These are phyloP conservation scores for Haplosporangium sp. DNA, from an alignment of 371 early-diverging fungal species.

Conservation along the genomic window DNA sequence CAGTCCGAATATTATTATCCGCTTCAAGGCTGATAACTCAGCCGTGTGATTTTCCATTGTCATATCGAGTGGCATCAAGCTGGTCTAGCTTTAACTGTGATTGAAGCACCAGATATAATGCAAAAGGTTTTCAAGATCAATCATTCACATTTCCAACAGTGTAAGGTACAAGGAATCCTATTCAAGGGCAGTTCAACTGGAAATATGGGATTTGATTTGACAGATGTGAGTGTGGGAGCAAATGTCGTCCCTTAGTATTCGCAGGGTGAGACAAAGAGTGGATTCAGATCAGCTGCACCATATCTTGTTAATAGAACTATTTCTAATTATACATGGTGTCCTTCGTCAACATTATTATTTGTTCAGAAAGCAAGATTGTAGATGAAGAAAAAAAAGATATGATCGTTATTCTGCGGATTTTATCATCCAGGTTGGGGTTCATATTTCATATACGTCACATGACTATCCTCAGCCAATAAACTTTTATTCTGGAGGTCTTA, in stretches of 20 bases:
- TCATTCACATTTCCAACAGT: constrained; percentile 48
- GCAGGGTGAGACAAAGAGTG: too few species aligned
- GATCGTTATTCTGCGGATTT: too few species aligned
- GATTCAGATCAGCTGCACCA: constrained; percentile 50
- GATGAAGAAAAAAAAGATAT: too few species aligned
- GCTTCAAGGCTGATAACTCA: constrained; percentile 80
- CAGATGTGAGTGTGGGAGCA: constrained; percentile 65
- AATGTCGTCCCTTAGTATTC: constrained; percentile 64
- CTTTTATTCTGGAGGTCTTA: neutral
- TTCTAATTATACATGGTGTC: too few species aligned
- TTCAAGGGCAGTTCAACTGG: constrained; percentile 76
- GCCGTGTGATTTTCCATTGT: constrained; percentile 82
- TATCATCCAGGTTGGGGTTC: too few species aligned
- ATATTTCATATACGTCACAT: neutral
- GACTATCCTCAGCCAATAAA: neutral
- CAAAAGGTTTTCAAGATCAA: constrained; percentile 35
- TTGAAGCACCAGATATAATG: constrained; percentile 72
- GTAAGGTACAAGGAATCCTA: constrained; percentile 63
- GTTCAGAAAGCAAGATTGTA: neutral
- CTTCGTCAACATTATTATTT: neutral
- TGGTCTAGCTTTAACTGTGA: constrained; percentile 66
- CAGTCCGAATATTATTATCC: constrained; percentile 65
- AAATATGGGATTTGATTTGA: constrained; percentile 64
- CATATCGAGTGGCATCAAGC: constrained; percentile 84
- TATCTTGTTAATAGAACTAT: constrained; percentile 28